A percentile compares a stretch with the other conserved stretches of the same genome.
These are phyloP conservation scores for Trichoderma oligosporum DNA, from an alignment of 2,329 filamentous ascomycete species.

Conservation along the genomic window DNA sequence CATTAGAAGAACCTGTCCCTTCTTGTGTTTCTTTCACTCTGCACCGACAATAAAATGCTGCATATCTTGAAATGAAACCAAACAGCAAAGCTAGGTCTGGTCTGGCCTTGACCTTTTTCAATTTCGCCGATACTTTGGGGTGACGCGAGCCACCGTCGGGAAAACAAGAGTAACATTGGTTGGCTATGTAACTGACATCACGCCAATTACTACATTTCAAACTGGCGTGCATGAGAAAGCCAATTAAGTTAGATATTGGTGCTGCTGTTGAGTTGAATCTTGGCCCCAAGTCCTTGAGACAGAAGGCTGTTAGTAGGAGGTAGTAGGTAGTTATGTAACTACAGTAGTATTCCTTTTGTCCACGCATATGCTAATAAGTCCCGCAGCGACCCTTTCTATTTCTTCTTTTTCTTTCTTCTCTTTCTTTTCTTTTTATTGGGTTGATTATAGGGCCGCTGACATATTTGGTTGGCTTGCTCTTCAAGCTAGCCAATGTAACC, in stretches of 20 bases:
- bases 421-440: neutral
- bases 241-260: neutral
- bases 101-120: neutral
- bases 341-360: neutral
- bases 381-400: too few relatives aligned
- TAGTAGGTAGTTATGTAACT: too few relatives aligned
- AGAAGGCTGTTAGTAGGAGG: neutral
- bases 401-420: too few relatives aligned
- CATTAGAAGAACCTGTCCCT: too few relatives aligned
- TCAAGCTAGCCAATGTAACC: too few relatives aligned
- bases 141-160: neutral
- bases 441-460: too few relatives aligned
- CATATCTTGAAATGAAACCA: neutral
- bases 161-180: neutral
- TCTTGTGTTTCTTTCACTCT: too few relatives aligned
- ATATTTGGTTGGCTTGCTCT: too few relatives aligned
- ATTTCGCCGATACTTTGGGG: neutral
- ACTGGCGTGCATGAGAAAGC: conserved; percentile 4
- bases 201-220: neutral
- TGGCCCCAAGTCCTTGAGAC: neutral
- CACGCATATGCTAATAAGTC: conserved; percentile 7
- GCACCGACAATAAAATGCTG: neutral
- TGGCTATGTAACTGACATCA: neutral
- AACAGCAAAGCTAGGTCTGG: neutral
- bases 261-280: neutral